phyloP scores from a whole-genome alignment of 768 basidiomycete species.

The Tephrocybe sp. region DNA sequence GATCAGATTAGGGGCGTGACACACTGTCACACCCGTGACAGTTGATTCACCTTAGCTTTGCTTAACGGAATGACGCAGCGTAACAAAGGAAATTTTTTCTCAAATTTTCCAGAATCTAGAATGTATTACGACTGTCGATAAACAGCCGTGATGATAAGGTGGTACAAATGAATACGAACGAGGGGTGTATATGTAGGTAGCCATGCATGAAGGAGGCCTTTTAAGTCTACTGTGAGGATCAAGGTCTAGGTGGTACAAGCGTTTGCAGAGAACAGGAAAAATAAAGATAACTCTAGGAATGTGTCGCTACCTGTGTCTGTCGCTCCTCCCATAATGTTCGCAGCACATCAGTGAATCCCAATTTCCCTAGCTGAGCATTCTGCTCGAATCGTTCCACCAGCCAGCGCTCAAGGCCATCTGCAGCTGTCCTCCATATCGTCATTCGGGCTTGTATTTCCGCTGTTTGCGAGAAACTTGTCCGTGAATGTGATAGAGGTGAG shows the following conservation, averaged over 20 bases:
- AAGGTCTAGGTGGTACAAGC: constrained; percentile 10
- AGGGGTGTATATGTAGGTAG: constrained; percentile 5
- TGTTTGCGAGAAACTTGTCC: constrained; percentile 83
- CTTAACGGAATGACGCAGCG: constrained; percentile 14
- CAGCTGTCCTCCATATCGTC: constrained; percentile 76
- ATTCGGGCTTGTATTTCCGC: constrained; percentile 87
- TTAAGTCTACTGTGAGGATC: constrained; percentile 14
- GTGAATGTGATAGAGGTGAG: constrained; percentile 56
- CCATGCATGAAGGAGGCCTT: constrained; percentile 11
- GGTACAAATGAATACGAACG: constrained; percentile 12
- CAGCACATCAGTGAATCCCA: constrained; percentile 88
- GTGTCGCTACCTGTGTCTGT: constrained; percentile 31
- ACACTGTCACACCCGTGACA: constrained; percentile 13
- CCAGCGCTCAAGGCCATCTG: constrained; percentile 83
- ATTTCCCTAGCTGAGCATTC: constrained; percentile 86
- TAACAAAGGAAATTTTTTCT: no score
- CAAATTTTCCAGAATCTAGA: constrained; percentile 2
- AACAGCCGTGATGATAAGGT: constrained; percentile 7
- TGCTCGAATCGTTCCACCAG: constrained; percentile 87
- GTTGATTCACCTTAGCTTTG: constrained; percentile 6
- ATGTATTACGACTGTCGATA: constrained; percentile 8
- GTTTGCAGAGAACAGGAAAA: constrained; percentile 7
- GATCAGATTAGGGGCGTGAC: constrained; percentile 16
- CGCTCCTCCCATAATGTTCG: constrained; percentile 75
- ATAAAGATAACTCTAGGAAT: constrained; percentile 9